Evolutionary conservation across 192 early-diverging fungal genomes (phyloP).

Genomic region (Allomyces macrogynus): DNA sequence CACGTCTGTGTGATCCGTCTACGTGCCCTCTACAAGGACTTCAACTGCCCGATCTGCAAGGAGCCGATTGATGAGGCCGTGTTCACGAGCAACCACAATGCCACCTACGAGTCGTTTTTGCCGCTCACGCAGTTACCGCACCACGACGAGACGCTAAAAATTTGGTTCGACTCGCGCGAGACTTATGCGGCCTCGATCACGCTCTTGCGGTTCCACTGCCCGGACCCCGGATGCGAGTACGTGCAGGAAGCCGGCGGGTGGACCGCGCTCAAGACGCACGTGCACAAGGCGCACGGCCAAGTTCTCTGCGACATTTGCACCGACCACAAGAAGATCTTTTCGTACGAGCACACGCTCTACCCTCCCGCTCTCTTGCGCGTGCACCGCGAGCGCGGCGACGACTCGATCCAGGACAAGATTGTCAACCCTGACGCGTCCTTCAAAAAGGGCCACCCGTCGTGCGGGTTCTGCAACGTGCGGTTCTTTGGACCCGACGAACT

Average conservation of each 20-base stretch:
- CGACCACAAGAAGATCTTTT: conserved; percentile 76
- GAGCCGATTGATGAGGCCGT: conserved; percentile 30
- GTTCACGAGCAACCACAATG: not conserved
- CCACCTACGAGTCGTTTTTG: conserved; percentile 14
- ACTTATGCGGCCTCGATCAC: conserved; percentile 54
- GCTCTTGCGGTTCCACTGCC: conserved; percentile 69
- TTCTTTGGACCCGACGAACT: conserved; percentile 88
- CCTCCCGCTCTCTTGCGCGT: conserved; percentile 47
- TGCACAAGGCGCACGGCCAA: conserved; percentile 47
- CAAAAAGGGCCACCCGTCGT: conserved; percentile 71
- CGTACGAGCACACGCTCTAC: conserved; percentile 77
- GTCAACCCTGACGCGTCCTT: conserved; percentile 30
- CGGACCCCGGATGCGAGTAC: conserved; percentile 50
- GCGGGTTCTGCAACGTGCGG: conserved; percentile 60
- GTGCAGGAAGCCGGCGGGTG: conserved; percentile 45
- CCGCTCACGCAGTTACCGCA: conserved; percentile 22
- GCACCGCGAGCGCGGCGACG: conserved; percentile 51
- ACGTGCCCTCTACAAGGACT: conserved; percentile 67
- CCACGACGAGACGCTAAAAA: conserved; percentile 40
- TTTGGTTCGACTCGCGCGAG: conserved; percentile 54
- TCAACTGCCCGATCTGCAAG: conserved; percentile 81
- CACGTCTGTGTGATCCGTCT: conserved; percentile 79
- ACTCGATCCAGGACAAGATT: conserved; percentile 28
- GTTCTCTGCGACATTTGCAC: conserved; percentile 75
- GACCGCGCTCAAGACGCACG: conserved; percentile 66